Conservation (phyloP, 805 yeast genomes). For the Zygotorulaspora danielsina region DNA sequence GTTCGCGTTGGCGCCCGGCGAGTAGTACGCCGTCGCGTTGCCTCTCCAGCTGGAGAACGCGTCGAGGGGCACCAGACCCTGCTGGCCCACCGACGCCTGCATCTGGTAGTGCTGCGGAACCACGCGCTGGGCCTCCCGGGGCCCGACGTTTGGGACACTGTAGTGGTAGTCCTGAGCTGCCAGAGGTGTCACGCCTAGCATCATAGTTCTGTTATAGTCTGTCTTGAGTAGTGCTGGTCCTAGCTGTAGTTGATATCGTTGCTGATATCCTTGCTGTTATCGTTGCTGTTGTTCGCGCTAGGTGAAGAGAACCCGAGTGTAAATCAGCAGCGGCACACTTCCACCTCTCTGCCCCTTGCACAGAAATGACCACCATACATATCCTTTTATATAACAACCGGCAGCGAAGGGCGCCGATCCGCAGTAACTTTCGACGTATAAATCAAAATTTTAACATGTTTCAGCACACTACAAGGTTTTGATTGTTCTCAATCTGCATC, state of each 20-base stretch:
- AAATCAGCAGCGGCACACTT: no score
- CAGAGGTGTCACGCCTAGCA: neutral
- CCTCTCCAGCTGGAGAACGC: neutral
- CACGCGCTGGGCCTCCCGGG: neutral
- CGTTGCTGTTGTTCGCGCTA: no score
- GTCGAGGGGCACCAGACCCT: neutral
- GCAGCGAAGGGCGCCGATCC: no score
- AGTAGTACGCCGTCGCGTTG: neutral
- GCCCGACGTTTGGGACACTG: neutral
- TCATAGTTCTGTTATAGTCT: neutral
- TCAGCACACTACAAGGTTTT: neutral
- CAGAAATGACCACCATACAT: no score
- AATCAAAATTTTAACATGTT: neutral
- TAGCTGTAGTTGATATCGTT: no score
- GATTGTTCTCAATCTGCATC: neutral
- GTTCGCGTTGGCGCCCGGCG: neutral
- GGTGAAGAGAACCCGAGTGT: no score
- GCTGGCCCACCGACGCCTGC: neutral
- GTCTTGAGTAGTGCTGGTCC: no score
- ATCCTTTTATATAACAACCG: no score
- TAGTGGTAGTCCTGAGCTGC: neutral
- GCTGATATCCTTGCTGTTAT: no score
- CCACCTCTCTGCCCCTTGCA: no score
- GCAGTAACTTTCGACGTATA: no score
- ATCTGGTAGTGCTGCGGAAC: neutral